Percentiles rank a stretch among this genome's conserved stretches.
Conservation (phyloP, 768 basidiomycete species). For the Lactifluus volemus region DNA sequence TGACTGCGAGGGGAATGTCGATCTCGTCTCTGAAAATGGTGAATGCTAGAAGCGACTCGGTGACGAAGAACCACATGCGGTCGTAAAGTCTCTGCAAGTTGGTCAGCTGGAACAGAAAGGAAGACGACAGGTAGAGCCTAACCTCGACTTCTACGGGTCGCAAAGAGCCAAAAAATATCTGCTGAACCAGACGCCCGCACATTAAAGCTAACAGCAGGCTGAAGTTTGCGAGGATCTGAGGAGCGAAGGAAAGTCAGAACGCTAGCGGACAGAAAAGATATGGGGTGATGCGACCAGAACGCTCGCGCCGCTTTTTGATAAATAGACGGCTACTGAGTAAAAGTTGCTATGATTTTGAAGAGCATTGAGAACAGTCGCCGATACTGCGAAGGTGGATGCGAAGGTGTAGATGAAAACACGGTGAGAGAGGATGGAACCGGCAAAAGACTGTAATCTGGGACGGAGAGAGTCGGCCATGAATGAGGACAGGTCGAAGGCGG, state of each 20-base stretch:
- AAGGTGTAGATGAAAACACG: constrained; percentile 61
- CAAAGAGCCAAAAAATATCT: constrained; percentile 85
- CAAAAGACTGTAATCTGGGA: constrained; percentile 42
- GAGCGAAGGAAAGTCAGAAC: neutral
- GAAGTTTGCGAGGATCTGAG: constrained; percentile 86
- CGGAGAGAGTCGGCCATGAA: constrained; percentile 38
- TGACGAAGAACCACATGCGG: constrained; percentile 94
- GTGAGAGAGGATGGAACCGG: constrained; percentile 47
- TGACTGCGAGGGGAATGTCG: constrained; percentile 82
- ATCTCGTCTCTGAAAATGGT: constrained; percentile 97
- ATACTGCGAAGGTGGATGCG: constrained; percentile 60
- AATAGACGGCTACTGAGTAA: constrained; percentile 85
- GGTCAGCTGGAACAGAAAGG: neutral
- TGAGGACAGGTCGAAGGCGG: neutral
- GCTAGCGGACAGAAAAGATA: neutral
- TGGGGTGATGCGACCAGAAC: constrained; percentile 55
- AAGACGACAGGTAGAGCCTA: constrained; percentile 17
- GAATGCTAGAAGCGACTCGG: constrained; percentile 91
- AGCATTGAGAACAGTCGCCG: constrained; percentile 68
- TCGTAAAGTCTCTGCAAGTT: constrained; percentile 85
- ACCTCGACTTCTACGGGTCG: constrained; percentile 90
- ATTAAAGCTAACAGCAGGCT: constrained; percentile 68
- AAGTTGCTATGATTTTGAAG: constrained; percentile 82
- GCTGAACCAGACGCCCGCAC: constrained; percentile 69
- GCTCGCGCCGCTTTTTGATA: constrained; percentile 91